Evolutionary conservation across 306 rosid genomes (phyloP), one percentile per base, ranked within the genome.

Genomic region (Aeschynomene evenia): DNA sequence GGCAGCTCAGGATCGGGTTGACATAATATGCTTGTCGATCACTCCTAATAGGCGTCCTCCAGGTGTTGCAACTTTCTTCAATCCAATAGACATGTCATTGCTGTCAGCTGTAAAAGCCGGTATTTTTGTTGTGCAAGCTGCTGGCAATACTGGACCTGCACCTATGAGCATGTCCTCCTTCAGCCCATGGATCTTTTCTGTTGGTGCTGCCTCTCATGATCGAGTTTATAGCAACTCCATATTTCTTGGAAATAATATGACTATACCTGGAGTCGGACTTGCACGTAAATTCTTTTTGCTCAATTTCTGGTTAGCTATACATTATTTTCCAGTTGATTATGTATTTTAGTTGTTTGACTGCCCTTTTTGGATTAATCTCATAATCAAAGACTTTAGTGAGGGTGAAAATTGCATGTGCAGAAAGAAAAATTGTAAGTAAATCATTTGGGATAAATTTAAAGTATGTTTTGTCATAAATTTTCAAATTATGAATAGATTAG

Each of bases 81-180:
- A 95, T 82, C 99, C 99, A 37, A 85, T 95, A 81, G 99, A 95
- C 79, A 95, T 95, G 99, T 92, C 96, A 33, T 79, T 91, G 73
- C 82, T 95, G 39, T 87, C 99, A 65, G 97, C 99, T 20, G 89
- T 86, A 37, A 91, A 87, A 88, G 86, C 86, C 68, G 97, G 97
- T 64, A 87, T 91, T 50, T 95, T 95, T 66, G 97, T 89, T n/a
- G 99, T 91, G 83, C 99, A 95, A 89, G 99, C 99, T 61, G 97
- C 99, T 18, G 99, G 99, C 14, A 95, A 95, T 75, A 95, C 97
- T 23, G 99, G 99, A 66, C 97, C 99, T 7, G 82, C 97, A 20
- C 91, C 99, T 15, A 85, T 82, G 85, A 95, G 97, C 85, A 83
- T 95, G 92, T 86, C 91, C 50, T 95, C 99, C 66, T 95, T 91